Percentiles rank a stretch among this genome's conserved stretches.
These are phyloP conservation scores for Suillus ampliporus DNA, from an alignment of 768 basidiomycete genomes.

Conservation along the genomic window DNA sequence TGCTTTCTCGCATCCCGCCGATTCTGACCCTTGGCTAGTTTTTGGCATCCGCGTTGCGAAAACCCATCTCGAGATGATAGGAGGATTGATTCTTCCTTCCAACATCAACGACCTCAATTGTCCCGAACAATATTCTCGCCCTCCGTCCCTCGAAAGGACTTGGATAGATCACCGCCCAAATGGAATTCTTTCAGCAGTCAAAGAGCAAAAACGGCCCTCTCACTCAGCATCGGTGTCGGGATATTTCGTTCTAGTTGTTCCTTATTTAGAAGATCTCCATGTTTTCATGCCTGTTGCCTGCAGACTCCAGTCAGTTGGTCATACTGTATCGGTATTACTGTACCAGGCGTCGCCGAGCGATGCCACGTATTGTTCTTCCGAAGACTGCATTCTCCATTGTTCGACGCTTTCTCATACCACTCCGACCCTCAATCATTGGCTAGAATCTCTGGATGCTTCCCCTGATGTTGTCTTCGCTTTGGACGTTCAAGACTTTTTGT, in stretches of 20 bases:
- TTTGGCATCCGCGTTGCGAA: conserved; percentile 32
- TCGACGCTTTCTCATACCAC: conserved; percentile 19
- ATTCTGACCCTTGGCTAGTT: conserved; percentile 31
- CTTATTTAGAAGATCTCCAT: conserved; percentile 39
- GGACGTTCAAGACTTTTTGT: conserved; percentile 35
- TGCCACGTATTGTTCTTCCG: conserved; percentile 15
- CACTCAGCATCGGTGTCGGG: conserved; percentile 19
- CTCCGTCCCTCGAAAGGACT: background rate
- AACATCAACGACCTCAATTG: conserved; percentile 35
- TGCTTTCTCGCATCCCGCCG: conserved; percentile 22
- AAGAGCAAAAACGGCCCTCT: background rate
- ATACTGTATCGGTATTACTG: conserved; percentile 38
- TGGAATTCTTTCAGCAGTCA: background rate
- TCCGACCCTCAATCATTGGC: conserved; percentile 35
- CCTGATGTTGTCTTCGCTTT: conserved; percentile 43
- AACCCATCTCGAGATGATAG: conserved; percentile 36
- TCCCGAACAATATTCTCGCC: conserved; percentile 8
- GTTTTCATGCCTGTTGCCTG: conserved; percentile 43
- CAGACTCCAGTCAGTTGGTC: conserved; percentile 36
- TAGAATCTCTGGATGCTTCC: conserved; percentile 29
- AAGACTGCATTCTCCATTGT: conserved; percentile 25
- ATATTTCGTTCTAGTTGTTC: conserved; percentile 43
- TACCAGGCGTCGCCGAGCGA: conserved; percentile 23
- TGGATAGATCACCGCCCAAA: background rate
- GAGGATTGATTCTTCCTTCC: conserved; percentile 32